Base-by-base conservation (phyloP, 2,329 filamentous ascomycete species). In the Pyricularia sp. region DNA sequence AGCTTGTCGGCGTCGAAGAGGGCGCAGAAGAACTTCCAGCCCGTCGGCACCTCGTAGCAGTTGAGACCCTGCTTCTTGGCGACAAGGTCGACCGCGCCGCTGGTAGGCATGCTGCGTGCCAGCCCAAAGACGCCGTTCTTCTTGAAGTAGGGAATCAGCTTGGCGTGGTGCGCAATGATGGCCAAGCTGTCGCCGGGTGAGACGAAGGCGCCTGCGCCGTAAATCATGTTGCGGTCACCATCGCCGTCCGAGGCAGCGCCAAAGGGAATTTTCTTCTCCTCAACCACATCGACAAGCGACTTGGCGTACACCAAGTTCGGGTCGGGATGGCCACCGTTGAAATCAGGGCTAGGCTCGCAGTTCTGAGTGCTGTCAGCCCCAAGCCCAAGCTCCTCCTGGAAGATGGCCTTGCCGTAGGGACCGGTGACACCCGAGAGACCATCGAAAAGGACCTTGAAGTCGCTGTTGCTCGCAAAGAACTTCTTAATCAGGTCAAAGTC, bases 201-300 rank as follows among this genome's bases (percentile, higher is more conserved):
- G 71, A 99, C 95, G 77, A 99, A 99, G 64, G 91, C 89, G 76
- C 96, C 94, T 73, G 94, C 94, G 72, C 95, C 95, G 82, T 99
- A 99, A 78, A 99, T 99, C 95, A 99, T 99, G 88, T 99, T 99
- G 75, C 95, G 92, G 84, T 99, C 95, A 76, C 95, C 95, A 76
- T 99, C 95, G 74, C 95, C 95, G 74, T 99, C 95, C 72, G 92
- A 97, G 65, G 95, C 95, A 70, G 95, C 95, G 77, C 95, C 95
- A 75, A 99, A 99, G 77, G 96, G 95, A 72, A 99, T 93, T 70
- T 89, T 87, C 75, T 92, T 89, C 83, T 92, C 92, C 81, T 99
- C 93, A 61, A 99, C 95, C 71, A 89, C 92, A 76, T 97, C 93
- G 70, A 99, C 95, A 61, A 99, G 87, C 68, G 93, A 94, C 82